Evolutionary conservation across 768 basidiomycete species (phyloP).

Genomic region (Suillus placidus): DNA sequence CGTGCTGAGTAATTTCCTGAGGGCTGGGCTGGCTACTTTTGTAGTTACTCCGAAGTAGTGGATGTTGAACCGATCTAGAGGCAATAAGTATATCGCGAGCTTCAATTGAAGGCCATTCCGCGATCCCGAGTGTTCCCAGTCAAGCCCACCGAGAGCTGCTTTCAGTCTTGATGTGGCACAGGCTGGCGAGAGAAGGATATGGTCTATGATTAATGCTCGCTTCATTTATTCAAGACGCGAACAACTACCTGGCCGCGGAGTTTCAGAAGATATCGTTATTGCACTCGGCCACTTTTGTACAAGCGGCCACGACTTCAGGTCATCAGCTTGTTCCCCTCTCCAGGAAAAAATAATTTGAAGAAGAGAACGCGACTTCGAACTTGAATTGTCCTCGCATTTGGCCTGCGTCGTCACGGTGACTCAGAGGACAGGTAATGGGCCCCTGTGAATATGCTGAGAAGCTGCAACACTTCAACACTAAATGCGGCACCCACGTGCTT

Average conservation of each 20-base stretch:
- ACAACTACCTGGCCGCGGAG: no score
- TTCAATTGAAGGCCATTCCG: not conserved
- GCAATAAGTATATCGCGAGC: not conserved
- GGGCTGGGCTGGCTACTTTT: no score
- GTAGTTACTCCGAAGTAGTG: no score
- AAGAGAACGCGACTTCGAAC: no score
- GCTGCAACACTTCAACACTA: not conserved
- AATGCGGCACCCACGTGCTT: slow-evolving; percentile 3
- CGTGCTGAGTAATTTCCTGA: slow-evolving; percentile 1
- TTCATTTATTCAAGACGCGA: not conserved
- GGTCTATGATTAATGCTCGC: not conserved
- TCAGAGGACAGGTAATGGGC: not conserved
- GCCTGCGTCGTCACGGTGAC: not conserved
- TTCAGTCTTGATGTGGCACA: not conserved
- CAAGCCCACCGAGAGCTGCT: not conserved
- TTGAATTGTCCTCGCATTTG: not conserved
- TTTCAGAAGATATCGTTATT: not conserved
- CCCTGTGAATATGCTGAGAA: slow-evolving; percentile 5
- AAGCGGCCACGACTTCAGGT: not conserved
- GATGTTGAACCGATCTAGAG: not conserved
- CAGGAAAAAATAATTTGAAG: not conserved
- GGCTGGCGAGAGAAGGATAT: not conserved
- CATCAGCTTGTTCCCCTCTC: not conserved
- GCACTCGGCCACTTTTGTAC: not conserved
- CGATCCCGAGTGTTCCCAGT: not conserved